Evolutionary conservation across 2,329 filamentous ascomycete genomes (phyloP).

Genomic region (Aspergillus sp.): DNA sequence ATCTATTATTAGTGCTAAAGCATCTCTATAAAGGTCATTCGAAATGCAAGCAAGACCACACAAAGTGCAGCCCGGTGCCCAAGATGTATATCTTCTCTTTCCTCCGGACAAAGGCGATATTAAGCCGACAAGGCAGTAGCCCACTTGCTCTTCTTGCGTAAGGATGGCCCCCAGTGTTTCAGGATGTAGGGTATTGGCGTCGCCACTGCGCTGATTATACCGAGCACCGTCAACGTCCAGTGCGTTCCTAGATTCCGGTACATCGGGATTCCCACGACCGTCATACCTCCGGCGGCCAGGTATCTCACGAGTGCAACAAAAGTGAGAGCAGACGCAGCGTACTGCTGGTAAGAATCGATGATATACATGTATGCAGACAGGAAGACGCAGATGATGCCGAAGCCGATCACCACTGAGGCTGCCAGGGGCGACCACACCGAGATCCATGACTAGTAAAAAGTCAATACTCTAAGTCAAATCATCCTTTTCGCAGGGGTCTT

Average conservation of each 20-base stretch:
- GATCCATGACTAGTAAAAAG: slow-evolving; percentile 33
- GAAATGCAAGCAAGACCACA: too few species aligned
- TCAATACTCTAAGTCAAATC: neutral
- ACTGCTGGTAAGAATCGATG: slow-evolving; percentile 55
- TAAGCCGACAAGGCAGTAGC: neutral
- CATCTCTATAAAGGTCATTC: too few species aligned
- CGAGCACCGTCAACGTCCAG: slow-evolving; percentile 43
- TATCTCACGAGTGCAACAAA: slow-evolving; percentile 43
- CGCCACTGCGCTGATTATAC: neutral
- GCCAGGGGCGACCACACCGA: slow-evolving; percentile 52
- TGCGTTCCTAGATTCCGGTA: slow-evolving; percentile 42
- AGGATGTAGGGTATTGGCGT: neutral
- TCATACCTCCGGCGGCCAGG: slow-evolving; percentile 37
- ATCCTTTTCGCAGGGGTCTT: neutral
- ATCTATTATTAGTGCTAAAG: too few species aligned
- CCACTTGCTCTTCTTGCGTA: neutral
- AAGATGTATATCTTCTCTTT: too few species aligned
- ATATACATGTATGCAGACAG: slow-evolving; percentile 56
- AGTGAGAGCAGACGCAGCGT: slow-evolving; percentile 50
- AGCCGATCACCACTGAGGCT: slow-evolving; percentile 54
- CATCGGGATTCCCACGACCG: slow-evolving; percentile 30
- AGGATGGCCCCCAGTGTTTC: neutral
- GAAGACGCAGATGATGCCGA: slow-evolving; percentile 49
- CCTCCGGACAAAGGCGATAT: too few species aligned
- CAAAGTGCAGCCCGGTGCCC: too few species aligned